A percentile compares a stretch with the other conserved stretches of the same genome.
Conservation (phyloP, 768 basidiomycete species). For the Suillus tomentosus region DNA sequence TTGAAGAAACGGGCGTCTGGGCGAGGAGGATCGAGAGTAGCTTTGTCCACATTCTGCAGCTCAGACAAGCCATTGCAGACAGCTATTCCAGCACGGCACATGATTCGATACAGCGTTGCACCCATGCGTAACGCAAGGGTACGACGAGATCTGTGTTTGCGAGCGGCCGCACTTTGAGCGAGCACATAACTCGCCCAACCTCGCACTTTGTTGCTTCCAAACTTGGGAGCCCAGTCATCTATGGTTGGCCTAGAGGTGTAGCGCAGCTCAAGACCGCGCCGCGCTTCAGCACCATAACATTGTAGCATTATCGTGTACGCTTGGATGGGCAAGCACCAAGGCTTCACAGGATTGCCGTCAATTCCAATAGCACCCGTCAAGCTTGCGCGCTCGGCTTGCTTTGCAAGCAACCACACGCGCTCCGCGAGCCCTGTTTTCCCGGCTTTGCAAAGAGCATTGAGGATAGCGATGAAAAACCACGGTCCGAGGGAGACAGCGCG, state of each 20-base stretch:
- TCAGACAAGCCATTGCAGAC: conserved; percentile 27
- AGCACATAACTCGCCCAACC: conserved; percentile 42
- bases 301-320: conserved; percentile 77
- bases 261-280: conserved; percentile 24
- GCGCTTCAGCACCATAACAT: conserved; percentile 53
- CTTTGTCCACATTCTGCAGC: conserved; percentile 26
- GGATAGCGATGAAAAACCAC: conserved; percentile 54
- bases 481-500: conserved; percentile 59
- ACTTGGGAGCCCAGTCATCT: conserved; percentile 21
- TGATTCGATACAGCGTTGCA: conserved; percentile 37
- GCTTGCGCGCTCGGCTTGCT: conserved; percentile 58
- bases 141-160: conserved; percentile 28
- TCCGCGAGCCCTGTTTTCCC: conserved; percentile 58
- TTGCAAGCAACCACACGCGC: conserved; percentile 64
- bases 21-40: conserved; percentile 37
- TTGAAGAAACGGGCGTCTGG: conserved; percentile 74
- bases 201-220: conserved; percentile 24
- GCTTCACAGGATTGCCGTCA: conserved; percentile 30
- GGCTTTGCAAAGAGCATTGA: conserved; percentile 62
- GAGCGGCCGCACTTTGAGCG: conserved; percentile 22
- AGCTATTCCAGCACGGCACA: conserved; percentile 35
- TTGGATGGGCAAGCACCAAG: conserved; percentile 67
- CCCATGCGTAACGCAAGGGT: conserved; percentile 32
- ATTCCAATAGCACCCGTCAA: conserved; percentile 19
- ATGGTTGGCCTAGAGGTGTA: conserved; percentile 14